Base-by-base conservation (phyloP, 495 filamentous ascomycete genomes). In the Chaetomium tenue region DNA sequence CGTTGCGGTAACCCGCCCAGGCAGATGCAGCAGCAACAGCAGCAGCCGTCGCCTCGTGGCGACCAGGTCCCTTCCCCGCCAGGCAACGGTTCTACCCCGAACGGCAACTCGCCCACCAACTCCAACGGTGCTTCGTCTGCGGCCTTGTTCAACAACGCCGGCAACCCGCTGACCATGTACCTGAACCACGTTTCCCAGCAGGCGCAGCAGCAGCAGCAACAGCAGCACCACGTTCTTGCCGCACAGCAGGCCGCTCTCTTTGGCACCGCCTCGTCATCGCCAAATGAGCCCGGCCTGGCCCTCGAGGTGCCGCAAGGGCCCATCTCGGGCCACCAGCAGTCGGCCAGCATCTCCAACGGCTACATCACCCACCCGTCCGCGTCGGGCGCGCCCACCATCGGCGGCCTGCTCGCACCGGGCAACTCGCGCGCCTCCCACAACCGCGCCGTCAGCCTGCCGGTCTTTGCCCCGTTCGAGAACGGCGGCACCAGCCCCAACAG, bases 131-230 rank as follows among this genome's bases (percentile, higher is more conserved):
- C 79, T 51, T 66, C 77, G 58, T 63, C 77, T 53, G 73, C 89
- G 3, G 84, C 85, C 6, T 82, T 96, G 63, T 84, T 96, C 72
- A 93, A 93, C 73, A 86, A 84, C 46, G 87, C 81, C 61, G 93
- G 84, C 81, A 98, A 98, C 74, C 94, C 94, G 0, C 77, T 98
- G 71, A 95, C 91, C n/a, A 84, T 97, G 87, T 97, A 96, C 74
- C 85, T 97, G 47, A 90, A 85, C 74, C 91, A 96, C 73, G 88
- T 92, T 57, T 91, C 87, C 3, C 84, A 90, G 28, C 89, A 93
- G 73, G 88, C 90, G 53, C 89, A 92, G 59, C 84, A 88, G 59
- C 86, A 88, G 63, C 85, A 89, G 40, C 85, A 92, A 58, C 84
- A 88, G 59, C 86, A 88, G 63, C 85, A 89, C 37, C 85, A 87